Percentiles rank a stretch among this genome's conserved stretches.
Conservation (phyloP, 495 filamentous ascomycete species). For the Hyaloscypha bicolor region DNA sequence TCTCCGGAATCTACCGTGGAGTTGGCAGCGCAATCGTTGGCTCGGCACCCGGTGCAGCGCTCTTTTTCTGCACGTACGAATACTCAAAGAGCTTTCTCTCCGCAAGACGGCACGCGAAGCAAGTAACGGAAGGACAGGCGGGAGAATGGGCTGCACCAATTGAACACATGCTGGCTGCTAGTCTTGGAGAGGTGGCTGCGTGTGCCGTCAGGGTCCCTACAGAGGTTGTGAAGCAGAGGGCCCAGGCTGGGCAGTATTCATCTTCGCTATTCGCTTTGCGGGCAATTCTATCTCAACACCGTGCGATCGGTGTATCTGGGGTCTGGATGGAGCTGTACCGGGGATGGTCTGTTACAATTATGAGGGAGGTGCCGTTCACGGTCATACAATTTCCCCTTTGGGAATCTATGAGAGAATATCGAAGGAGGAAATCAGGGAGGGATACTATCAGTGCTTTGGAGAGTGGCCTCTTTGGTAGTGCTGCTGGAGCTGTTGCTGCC, state of each 20-base stretch:
- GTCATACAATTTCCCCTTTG: constrained; percentile 96
- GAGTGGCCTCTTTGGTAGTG: constrained; percentile 82
- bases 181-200: constrained; percentile 85
- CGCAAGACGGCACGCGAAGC: constrained; percentile 26
- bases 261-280: constrained; percentile 62
- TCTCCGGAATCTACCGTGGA: constrained; percentile 72
- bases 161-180: constrained; percentile 86
- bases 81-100: constrained; percentile 65
- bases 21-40: constrained; percentile 75
- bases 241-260: constrained; percentile 78
- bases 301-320: constrained; percentile 44
- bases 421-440: constrained; percentile 34
- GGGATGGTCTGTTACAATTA: constrained; percentile 86
- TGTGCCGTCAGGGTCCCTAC: constrained; percentile 93
- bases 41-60: constrained; percentile 95
- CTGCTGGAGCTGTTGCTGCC: constrained; percentile 84
- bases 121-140: constrained; percentile 12
- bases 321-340: constrained; percentile 86
- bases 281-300: constrained; percentile 64
- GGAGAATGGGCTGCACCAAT: constrained; percentile 34
- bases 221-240: constrained; percentile 95
- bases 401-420: constrained; percentile 80
- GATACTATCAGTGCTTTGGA: constrained; percentile 68
- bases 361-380: constrained; percentile 96
- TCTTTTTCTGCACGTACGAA: constrained; percentile 99